These are phyloP conservation scores for Neurospora sublineolata DNA, from an alignment of 495 filamentous ascomycete species.

Conservation along the genomic window DNA sequence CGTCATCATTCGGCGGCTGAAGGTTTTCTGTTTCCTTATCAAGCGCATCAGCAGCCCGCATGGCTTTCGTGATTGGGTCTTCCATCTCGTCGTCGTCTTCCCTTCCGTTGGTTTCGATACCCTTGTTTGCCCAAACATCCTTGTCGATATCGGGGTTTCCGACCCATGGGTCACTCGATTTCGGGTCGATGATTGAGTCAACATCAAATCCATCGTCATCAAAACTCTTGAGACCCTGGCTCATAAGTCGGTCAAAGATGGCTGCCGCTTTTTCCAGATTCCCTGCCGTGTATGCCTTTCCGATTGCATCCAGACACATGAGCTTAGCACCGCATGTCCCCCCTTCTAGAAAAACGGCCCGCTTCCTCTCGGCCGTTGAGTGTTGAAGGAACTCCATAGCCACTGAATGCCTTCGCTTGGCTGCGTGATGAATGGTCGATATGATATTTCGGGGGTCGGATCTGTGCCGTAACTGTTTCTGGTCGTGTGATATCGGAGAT, in stretches of 20 bases:
- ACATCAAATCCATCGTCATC: conserved; percentile 1
- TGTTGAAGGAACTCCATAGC: conserved; percentile 33
- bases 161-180: neutral
- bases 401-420: conserved; percentile 25
- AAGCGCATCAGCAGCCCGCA: conserved; percentile 40
- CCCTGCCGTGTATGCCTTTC: conserved; percentile 28
- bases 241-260: conserved; percentile 32
- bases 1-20: conserved; percentile 22
- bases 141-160: neutral
- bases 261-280: conserved; percentile 30
- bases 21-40: conserved; percentile 34
- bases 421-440: conserved; percentile 29
- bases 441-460: conserved; percentile 27
- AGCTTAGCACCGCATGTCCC: conserved; percentile 35
- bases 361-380: conserved; percentile 27
- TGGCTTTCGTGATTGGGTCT: conserved; percentile 32
- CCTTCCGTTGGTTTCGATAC: neutral
- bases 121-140: neutral
- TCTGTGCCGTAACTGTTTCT: conserved; percentile 11
- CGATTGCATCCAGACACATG: conserved; percentile 33
- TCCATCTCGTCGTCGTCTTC: conserved; percentile 5
- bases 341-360: conserved; percentile 41
- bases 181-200: neutral
- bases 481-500: conserved; percentile 2
- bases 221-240: conserved; percentile 28